Conservation (phyloP, 192 early-diverging fungal genomes). For the Umbelopsis sp. region DNA sequence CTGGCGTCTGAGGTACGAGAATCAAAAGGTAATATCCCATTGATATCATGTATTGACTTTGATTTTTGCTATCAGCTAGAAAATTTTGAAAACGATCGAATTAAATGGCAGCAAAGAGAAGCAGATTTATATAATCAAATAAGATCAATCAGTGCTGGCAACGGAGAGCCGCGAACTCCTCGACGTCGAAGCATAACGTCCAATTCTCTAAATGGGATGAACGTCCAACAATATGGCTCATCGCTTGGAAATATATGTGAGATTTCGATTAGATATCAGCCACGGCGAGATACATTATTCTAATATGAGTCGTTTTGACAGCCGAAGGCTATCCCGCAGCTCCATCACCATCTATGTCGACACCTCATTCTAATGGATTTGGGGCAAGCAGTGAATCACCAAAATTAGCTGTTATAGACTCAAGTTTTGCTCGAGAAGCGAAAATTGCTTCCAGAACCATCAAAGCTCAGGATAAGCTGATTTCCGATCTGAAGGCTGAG, state of each 20-base stretch:
- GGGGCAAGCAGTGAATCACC: background rate
- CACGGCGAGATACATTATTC: background rate
- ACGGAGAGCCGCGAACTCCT: slow-evolving; percentile 45
- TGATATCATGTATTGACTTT: background rate
- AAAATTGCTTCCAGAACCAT: slow-evolving; percentile 45
- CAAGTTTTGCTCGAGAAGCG: slow-evolving; percentile 32
- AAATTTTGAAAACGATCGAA: slow-evolving; percentile 46
- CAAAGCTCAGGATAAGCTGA: slow-evolving; percentile 45
- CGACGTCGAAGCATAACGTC: slow-evolving; percentile 36
- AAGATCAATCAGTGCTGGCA: slow-evolving; percentile 27
- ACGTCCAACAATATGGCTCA: slow-evolving; percentile 7
- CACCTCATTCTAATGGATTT: slow-evolving; percentile 1
- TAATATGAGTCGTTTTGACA: background rate
- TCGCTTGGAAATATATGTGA: slow-evolving; percentile 17
- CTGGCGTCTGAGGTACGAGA: slow-evolving; percentile 30
- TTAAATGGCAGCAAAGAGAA: slow-evolving; percentile 50
- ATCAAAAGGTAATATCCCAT: background rate
- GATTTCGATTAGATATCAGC: background rate
- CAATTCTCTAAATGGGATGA: background rate
- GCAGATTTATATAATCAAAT: slow-evolving; percentile 47
- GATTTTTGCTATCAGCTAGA: slow-evolving; percentile 22
- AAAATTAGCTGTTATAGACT: slow-evolving; percentile 23
- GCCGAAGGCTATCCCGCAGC: slow-evolving; percentile 9
- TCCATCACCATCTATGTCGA: slow-evolving; percentile 1
- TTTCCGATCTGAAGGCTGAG: slow-evolving; percentile 46